Base-by-base conservation (phyloP, 192 early-diverging fungal species). In the Coemansia sp. region DNA sequence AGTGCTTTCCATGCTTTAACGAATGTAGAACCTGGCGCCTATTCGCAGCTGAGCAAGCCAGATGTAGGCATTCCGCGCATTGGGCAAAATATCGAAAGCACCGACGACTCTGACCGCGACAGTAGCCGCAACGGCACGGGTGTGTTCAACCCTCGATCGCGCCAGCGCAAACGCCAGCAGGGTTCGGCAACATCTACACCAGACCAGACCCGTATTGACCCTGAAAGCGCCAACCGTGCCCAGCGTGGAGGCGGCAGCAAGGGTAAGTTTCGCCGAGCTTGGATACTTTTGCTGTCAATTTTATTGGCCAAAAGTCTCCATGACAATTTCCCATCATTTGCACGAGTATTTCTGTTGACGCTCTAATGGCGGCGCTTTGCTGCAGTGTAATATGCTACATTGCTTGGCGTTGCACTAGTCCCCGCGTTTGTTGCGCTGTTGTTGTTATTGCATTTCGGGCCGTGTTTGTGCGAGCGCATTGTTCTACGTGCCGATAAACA, bases 41-140 rank as follows among this genome's bases (percentile, higher is more conserved):
- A n/a, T 31, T 56, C 54, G 54, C 54, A 56, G 17, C 54, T n/a
- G 17, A 56, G 29, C 26, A 56, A 56, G 14, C 29, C 54, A 2
- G 56, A 57, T 17, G 37, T 27, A 16, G 37, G 29, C 56, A 19
- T 39, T 12, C 57, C 16, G 21, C 57, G 37, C 58, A 47, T 8
- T 23, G 16, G 58, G 22, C 58, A 64, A 55, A 64, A 43, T 14
- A 50, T 17, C 31, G 52, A 55, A n/a, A 64, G 53, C 63, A 57
- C 63, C 26, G 63, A 64, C 54, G 63, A 64, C 25, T 64, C 63
- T 31, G 63, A 64, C 23, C 38, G 55, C 41, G 39, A 54, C 50
- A 23, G 49, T 27, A 51, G 37, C 19, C 62, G 53, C 39, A 62
- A 62, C 35, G 61, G 61, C 61, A 14, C 31, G 19, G 29, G 29